Conservation (phyloP, 371 early-diverging fungal species). For the Saksenaea oblongispora region DNA sequence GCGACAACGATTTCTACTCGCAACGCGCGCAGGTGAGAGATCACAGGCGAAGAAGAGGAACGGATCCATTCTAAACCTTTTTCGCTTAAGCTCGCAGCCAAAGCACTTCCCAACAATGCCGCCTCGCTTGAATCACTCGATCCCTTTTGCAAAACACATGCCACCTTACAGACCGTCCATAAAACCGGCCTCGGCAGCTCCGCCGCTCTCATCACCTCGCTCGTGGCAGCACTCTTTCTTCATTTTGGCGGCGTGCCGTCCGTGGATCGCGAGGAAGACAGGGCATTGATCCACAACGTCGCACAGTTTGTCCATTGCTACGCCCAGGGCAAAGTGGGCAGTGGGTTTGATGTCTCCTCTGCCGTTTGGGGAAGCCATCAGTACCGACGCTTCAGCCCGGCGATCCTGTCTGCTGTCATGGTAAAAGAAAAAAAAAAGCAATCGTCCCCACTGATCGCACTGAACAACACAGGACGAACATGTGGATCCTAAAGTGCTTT, state of each 20-base stretch:
- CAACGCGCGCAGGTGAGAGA: conserved; percentile 68
- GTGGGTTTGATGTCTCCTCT: conserved; percentile 94
- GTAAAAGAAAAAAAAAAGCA: conserved; percentile 21
- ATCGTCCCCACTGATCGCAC: too few relatives aligned
- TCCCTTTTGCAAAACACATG: conserved; percentile 69
- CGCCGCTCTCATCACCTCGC: conserved; percentile 89
- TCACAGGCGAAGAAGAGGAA: conserved; percentile 25
- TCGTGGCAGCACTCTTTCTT: conserved; percentile 77
- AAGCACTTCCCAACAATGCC: conserved; percentile 54
- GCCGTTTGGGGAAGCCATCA: conserved; percentile 90
- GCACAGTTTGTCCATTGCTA: conserved; percentile 93
- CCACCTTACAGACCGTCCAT: conserved; percentile 75
- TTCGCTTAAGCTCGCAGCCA: conserved; percentile 42
- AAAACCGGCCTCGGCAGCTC: conserved; percentile 97
- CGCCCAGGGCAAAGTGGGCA: conserved; percentile 97
- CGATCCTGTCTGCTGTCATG: conserved; percentile 66
- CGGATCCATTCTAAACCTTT: neutral
- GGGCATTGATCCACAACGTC: conserved; percentile 71
- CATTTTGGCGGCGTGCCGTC: conserved; percentile 60
- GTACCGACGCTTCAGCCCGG: conserved; percentile 84
- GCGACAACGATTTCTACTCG: conserved; percentile 96
- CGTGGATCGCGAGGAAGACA: conserved; percentile 24
- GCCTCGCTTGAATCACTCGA: conserved; percentile 63
- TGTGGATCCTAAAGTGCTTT: conserved; percentile 23
- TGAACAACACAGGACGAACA: conserved; percentile 24